These are phyloP conservation scores for Lecanicillium sp. DNA, from an alignment of 2,329 filamentous ascomycete genomes.

Conservation along the genomic window DNA sequence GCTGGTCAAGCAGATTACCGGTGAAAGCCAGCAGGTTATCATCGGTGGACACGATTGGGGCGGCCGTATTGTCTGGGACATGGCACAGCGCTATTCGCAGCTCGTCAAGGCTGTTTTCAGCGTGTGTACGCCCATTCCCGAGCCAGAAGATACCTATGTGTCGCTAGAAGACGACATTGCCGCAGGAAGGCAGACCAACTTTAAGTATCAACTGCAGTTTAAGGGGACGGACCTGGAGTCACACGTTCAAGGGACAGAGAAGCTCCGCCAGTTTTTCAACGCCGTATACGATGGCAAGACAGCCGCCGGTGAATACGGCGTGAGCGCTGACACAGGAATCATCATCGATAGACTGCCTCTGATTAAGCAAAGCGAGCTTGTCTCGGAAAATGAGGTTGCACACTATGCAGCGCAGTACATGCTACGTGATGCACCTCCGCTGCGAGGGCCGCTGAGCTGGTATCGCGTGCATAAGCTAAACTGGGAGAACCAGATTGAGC, in stretches of 20 bases:
- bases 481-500: slow-evolving; percentile 57
- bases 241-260: slow-evolving; percentile 40
- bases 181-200: slow-evolving; percentile 47
- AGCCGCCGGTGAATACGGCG: slow-evolving; percentile 40
- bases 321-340: slow-evolving; percentile 51
- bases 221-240: slow-evolving; percentile 52
- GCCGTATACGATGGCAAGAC: slow-evolving; percentile 57
- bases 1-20: slow-evolving; percentile 44
- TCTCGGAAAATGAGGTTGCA: slow-evolving; percentile 59
- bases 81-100: slow-evolving; percentile 59
- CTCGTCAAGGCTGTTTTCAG: slow-evolving; percentile 62
- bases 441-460: slow-evolving; percentile 73
- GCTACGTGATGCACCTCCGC: slow-evolving; percentile 56
- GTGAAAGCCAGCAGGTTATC: slow-evolving; percentile 44
- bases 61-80: slow-evolving; percentile 60
- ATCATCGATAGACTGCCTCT: slow-evolving; percentile 51
- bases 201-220: slow-evolving; percentile 70
- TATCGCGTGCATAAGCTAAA: slow-evolving; percentile 66
- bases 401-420: slow-evolving; percentile 54
- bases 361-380: slow-evolving; percentile 48
- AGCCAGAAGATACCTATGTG: slow-evolving; percentile 28
- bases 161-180: slow-evolving; percentile 46
- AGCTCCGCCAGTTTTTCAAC: slow-evolving; percentile 57
- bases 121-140: slow-evolving; percentile 52
- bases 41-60: slow-evolving; percentile 84